Evolutionary conservation across 768 basidiomycete species (phyloP).

Genomic region (Melanogaster broomeanus): DNA sequence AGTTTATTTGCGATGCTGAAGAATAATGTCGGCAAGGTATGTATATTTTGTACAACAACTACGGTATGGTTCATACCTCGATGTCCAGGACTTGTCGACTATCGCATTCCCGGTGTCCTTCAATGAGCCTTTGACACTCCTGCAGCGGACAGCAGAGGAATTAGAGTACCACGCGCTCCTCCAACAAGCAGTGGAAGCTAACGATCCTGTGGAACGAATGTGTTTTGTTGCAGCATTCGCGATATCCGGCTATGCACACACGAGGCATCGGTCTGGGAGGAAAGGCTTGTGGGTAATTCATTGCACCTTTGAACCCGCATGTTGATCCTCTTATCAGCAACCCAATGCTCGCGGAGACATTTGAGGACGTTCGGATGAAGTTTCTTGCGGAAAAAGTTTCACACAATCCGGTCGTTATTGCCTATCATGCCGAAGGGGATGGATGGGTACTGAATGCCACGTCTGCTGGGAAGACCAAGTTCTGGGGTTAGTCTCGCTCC

Average conservation of each 20-base stretch:
- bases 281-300: conserved; percentile 76
- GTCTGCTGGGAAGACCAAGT: conserved; percentile 83
- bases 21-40: conserved; percentile 87
- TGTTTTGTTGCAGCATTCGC: conserved; percentile 84
- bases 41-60: conserved; percentile 7
- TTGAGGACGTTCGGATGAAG: conserved; percentile 77
- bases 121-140: conserved; percentile 83
- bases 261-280: conserved; percentile 74
- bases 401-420: conserved; percentile 82
- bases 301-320: conserved; percentile 1
- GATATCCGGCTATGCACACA: conserved; percentile 82
- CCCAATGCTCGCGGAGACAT: conserved; percentile 87
- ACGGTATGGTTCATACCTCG: background rate
- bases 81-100: conserved; percentile 70
- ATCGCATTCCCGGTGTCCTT: conserved; percentile 87
- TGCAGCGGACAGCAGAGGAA: conserved; percentile 84
- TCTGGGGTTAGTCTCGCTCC: conserved; percentile 69
- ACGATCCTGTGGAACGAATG: conserved; percentile 66
- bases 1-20: conserved; percentile 81
- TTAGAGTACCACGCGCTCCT: conserved; percentile 75
- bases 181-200: conserved; percentile 57
- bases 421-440: conserved; percentile 80
- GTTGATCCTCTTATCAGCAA: conserved; percentile 52
- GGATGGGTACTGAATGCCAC: conserved; percentile 77
- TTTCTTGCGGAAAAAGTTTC: conserved; percentile 88